These are phyloP conservation scores for Cynanchum wilfordii DNA, from an alignment of 257 asterid genomes.

Conservation along the genomic window DNA sequence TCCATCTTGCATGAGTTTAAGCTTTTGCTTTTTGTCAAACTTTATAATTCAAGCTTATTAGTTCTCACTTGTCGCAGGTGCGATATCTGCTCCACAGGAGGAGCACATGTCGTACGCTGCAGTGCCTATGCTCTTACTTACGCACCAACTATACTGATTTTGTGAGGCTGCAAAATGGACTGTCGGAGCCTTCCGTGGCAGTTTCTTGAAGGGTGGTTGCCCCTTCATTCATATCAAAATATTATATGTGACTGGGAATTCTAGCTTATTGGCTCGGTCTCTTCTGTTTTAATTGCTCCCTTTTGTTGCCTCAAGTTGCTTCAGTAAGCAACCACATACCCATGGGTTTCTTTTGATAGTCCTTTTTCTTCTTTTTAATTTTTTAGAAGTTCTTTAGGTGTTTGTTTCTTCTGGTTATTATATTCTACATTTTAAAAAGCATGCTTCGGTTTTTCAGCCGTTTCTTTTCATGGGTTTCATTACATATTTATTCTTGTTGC, in stretches of 20 bases:
- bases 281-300: conserved; percentile 79
- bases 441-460: conserved; percentile 17
- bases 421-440: conserved; percentile 16
- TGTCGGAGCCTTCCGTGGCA: conserved; percentile 87
- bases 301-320: conserved; percentile 94
- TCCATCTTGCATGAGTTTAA: conserved; percentile 17
- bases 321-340: conserved; percentile 95
- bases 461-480: conserved; percentile 18
- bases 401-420: conserved; percentile 6
- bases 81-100: conserved; percentile 99
- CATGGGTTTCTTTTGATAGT: conserved; percentile 51
- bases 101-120: conserved; percentile 99
- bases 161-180: conserved; percentile 96
- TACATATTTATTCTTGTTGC: conserved; percentile 33
- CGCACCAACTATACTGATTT: conserved; percentile 74
- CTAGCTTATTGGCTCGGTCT: conserved; percentile 81
- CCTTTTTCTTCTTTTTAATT: conserved; percentile 15
- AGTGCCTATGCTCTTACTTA: conserved; percentile 80
- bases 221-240: conserved; percentile 66
- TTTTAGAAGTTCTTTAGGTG: conserved; percentile 16
- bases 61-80: conserved; percentile 98
- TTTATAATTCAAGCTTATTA: conserved; percentile 56
- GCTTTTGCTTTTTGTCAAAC: conserved; percentile 26
- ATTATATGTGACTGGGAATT: conserved; percentile 70
- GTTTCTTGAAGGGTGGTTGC: conserved; percentile 80